Evolutionary conservation across 2,329 filamentous ascomycete species (phyloP).

Genomic region (Curvularia spicifera): DNA sequence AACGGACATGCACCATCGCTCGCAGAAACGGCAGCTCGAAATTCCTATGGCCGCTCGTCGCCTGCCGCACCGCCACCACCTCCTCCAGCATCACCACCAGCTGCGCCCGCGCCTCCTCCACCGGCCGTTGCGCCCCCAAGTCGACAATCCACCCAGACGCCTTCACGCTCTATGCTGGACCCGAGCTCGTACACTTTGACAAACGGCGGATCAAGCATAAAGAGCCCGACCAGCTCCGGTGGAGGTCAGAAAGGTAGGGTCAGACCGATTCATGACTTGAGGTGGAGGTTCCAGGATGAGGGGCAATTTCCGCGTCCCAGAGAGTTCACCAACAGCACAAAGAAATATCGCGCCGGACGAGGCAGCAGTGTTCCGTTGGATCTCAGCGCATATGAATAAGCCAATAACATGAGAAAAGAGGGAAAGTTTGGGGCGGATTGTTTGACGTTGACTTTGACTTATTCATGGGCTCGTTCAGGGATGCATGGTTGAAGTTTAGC

Average conservation of each 20-base stretch:
- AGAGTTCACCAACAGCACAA: slow-evolving; percentile 74
- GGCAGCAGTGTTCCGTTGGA: slow-evolving; percentile 94
- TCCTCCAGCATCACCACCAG: slow-evolving; percentile 57
- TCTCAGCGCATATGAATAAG: slow-evolving; percentile 65
- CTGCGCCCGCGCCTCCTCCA: slow-evolving; percentile 51
- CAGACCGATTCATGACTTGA: slow-evolving; percentile 72
- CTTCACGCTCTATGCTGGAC: slow-evolving; percentile 70
- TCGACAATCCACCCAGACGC: slow-evolving; percentile 51
- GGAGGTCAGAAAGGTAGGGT: slow-evolving; percentile 36
- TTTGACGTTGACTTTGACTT: slow-evolving; percentile 18
- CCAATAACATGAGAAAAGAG: background rate
- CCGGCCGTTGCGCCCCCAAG: slow-evolving; percentile 36
- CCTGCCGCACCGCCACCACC: slow-evolving; percentile 52
- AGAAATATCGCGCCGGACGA: slow-evolving; percentile 85
- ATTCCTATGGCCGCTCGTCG: slow-evolving; percentile 59
- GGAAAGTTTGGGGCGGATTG: background rate
- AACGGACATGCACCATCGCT: slow-evolving; percentile 56
- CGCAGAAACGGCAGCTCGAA: slow-evolving; percentile 65
- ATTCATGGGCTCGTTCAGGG: slow-evolving; percentile 9
- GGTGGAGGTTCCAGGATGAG: slow-evolving; percentile 89
- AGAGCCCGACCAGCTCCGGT: slow-evolving; percentile 32
- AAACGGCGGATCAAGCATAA: slow-evolving; percentile 46
- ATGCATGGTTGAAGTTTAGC: slow-evolving; percentile 25
- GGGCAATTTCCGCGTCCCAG: slow-evolving; percentile 82
- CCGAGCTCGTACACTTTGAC: slow-evolving; percentile 73